Base-by-base conservation (phyloP, 495 filamentous ascomycete species). In the Amphirosellinia nigrospora region DNA sequence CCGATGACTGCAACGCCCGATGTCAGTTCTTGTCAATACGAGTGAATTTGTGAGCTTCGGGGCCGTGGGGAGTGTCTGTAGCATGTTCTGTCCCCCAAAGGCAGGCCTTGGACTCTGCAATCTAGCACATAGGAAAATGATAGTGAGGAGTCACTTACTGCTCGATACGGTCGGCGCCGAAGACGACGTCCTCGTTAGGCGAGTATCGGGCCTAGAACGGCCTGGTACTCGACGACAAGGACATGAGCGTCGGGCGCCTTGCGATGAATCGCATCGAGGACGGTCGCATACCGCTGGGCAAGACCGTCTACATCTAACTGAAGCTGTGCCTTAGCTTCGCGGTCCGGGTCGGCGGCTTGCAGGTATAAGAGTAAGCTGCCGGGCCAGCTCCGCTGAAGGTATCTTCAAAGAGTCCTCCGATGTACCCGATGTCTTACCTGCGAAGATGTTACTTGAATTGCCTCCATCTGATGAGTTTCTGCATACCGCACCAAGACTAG, bases 351-450 rank as follows among this genome's bases (percentile, higher is more conserved):
- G 16, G 60, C 60, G 8, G 64, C 69, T 13, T 53, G 64, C 10
- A 73, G 34, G 28, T 68, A 64, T 66, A 70, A 28, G 16, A 74
- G 50, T 8, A 72, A 21, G 23, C 52, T 26, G 15, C 73, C 76
- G 11, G 70, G 60, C 70, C 67, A 72, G 38, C 68, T 71, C 2
- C 63, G 73, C 21, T 13, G 38, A 10, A 77, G 70, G 75, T 76
- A 64, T 80, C 80, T n/a, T 74, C 72, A 16, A 82, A 75, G 63
- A 84, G 68, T 23, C 78, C 78, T 11, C 78, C 79, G 62, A 83
- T 81, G 69, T 85, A 85, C 2, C 76, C 78, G 46, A 85, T 75
- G 70, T 84, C 82, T 70, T 85, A n/a, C n/a, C n/a, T n/a, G n/a
- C n/a, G n/a, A n/a, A n/a, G n/a, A n/a, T n/a, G n/a, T n/a, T n/a